These are phyloP conservation scores for Torrubiellomyces zombiae DNA, from an alignment of 2,329 filamentous ascomycete genomes.

Conservation along the genomic window DNA sequence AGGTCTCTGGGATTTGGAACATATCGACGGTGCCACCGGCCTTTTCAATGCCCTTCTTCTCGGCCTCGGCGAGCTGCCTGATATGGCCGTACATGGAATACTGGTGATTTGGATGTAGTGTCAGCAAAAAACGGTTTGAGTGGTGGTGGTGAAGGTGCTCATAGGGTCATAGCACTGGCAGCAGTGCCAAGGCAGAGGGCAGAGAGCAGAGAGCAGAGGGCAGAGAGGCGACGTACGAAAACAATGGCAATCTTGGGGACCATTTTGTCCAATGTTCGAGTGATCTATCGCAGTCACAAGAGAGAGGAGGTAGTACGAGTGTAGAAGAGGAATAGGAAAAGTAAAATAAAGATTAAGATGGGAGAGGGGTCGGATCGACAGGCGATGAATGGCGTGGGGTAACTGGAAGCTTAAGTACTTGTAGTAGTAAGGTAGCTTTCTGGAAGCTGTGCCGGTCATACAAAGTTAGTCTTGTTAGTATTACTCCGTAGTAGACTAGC, in stretches of 20 bases:
- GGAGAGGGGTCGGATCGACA: too few relatives aligned
- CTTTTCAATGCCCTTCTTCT: conserved; percentile 77
- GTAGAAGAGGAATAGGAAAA: too few relatives aligned
- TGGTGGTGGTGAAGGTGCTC: not conserved
- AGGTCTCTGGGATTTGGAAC: conserved; percentile 82
- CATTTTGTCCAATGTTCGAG: conserved; percentile 40
- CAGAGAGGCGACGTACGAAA: conserved; percentile 42
- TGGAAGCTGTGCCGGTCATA: too few relatives aligned
- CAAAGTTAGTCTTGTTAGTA: too few relatives aligned
- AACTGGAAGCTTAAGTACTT: too few relatives aligned
- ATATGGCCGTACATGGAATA: conserved; percentile 95
- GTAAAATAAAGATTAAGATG: too few relatives aligned
- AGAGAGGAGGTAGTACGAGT: conserved; percentile 2
- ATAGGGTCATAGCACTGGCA: not conserved
- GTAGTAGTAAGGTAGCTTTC: too few relatives aligned
- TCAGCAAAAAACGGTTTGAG: not conserved
- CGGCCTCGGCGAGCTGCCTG: conserved; percentile 65
- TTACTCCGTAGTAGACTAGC: too few relatives aligned
- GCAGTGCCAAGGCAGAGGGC: too few relatives aligned
- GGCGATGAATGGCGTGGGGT: too few relatives aligned
- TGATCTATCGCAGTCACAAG: too few relatives aligned
- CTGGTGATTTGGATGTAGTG: conserved; percentile 22
- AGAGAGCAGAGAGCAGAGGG: conserved; percentile 1
- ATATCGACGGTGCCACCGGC: conserved; percentile 70
- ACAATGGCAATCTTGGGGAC: conserved; percentile 85